Evolutionary conservation across 768 basidiomycete species (phyloP).

Genomic region (Cystobasidium tubakii): DNA sequence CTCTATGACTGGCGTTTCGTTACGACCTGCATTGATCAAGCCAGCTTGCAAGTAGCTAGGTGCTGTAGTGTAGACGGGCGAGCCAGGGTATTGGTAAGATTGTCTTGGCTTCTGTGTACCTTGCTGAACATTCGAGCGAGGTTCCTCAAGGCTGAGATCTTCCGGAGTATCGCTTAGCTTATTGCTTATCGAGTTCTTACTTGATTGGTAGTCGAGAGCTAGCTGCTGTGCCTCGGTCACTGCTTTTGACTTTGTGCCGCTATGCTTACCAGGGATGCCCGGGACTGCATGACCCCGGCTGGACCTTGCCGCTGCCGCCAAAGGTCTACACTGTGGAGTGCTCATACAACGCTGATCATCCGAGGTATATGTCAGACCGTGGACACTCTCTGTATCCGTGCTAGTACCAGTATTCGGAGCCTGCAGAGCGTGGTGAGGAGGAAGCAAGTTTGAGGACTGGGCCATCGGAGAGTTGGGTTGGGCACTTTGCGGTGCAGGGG

Average conservation of each 20-base stretch:
- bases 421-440: background rate
- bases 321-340: background rate
- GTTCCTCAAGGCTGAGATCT: background rate
- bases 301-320: background rate
- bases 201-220: conserved; percentile 4
- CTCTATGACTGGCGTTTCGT: conserved; percentile 23
- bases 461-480: background rate
- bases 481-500: background rate
- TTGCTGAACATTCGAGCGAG: background rate
- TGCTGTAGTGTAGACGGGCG: conserved; percentile 23
- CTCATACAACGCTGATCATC: background rate
- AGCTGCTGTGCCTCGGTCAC: background rate
- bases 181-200: background rate
- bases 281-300: background rate
- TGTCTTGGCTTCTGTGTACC: conserved; percentile 7
- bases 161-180: background rate
- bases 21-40: background rate
- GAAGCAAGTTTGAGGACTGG: background rate
- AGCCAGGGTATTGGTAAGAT: conserved; percentile 25
- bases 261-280: background rate
- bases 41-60: background rate
- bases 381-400: background rate
- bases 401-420: background rate
- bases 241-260: background rate
- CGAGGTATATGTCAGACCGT: background rate